Evolutionary conservation across 2,329 filamentous ascomycete species (phyloP), one percentile per base, ranked within the genome.

Genomic region (Alternaria sp.): DNA sequence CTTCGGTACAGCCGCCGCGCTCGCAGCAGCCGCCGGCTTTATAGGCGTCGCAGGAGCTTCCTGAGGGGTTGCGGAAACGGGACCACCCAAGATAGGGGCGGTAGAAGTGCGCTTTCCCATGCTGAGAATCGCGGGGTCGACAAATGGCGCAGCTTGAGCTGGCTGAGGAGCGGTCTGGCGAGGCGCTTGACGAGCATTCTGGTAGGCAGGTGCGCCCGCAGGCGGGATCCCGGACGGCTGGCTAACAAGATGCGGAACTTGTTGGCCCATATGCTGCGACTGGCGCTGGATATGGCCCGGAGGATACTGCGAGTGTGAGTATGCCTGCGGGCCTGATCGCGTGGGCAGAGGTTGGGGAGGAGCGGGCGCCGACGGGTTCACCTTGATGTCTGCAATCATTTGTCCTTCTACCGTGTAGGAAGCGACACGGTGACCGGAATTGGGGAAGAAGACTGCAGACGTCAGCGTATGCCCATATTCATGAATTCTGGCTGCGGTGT

Each of bases 61-160:
- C 54, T 77, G 77, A 3, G 76, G 75, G 23, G 68, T 67, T 28
- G 70, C 68, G 45, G 69, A 57, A 30, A 70, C 60, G 13, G 69
- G 45, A 43, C 73, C 71, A 19, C 65, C 65, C 13, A 62, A 58
- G 4, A 71, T 60, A 55, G 68, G 69, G 30, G 68, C 67, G 17
- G 71, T 50, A 73, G 77, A 54, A 71, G 79, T 64, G 72, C 72
- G 70, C 63, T 78, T 83, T 19, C 79, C 79, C 76, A 92, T 87
- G 75, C 92, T 93, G 49, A 96, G 77, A 59, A 96, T 96, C 4
- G 93, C 93, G 11, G 93, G 93, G 72, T 96, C 93, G n/a, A 90
- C 86, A 73, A 96, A 93, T 0, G 71, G 60, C 28, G 83, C 72
- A 21, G 69, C 59, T 44, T 64, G 56, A 70, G 69, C 61, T 25